Percentiles rank a stretch among this genome's conserved stretches.
Evolutionary conservation across 331 rosid species (phyloP).

Genomic region (Rosa hybrid): DNA sequence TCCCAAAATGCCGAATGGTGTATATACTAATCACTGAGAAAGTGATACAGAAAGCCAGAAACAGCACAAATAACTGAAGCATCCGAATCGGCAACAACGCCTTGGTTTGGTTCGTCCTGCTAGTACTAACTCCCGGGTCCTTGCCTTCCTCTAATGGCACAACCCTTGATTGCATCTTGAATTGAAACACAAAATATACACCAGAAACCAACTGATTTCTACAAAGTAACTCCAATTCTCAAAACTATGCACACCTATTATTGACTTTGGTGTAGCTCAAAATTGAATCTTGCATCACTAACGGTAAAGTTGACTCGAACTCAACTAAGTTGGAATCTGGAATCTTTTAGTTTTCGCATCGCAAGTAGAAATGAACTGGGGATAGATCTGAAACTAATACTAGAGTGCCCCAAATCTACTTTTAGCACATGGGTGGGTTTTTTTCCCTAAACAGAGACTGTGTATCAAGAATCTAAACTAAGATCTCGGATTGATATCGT

Average conservation of each 20-base stretch:
- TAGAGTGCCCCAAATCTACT: slow-evolving; percentile 30
- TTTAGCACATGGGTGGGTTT: slow-evolving; percentile 30
- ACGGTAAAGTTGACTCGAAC: slow-evolving; percentile 4
- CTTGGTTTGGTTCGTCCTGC: slow-evolving; percentile 51
- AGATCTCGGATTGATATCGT: background rate
- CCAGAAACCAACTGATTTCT: slow-evolving; percentile 8
- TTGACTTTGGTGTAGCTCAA: slow-evolving; percentile 2
- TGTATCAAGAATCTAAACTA: background rate
- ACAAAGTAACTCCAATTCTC: slow-evolving; percentile 17
- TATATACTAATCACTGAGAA: slow-evolving; percentile 69
- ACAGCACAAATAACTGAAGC: slow-evolving; percentile 59
- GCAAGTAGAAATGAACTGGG: slow-evolving; percentile 3
- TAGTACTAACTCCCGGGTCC: slow-evolving; percentile 34
- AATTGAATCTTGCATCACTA: slow-evolving; percentile 9
- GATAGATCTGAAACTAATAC: slow-evolving; percentile 42
- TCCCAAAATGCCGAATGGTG: slow-evolving; percentile 73
- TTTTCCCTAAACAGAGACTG: background rate
- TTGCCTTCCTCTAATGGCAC: slow-evolving; percentile 76
- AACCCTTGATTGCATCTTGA: slow-evolving; percentile 55
- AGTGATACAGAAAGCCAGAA: slow-evolving; percentile 58
- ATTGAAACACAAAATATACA: background rate
- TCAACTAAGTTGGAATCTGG: slow-evolving; percentile 19
- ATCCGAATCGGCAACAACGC: slow-evolving; percentile 60
- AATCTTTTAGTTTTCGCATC: slow-evolving; percentile 7
- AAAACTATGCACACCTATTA: background rate